phyloP scores from a whole-genome alignment of 1,284 basidiomycete species.

The Heterobasidion parviporum region DNA sequence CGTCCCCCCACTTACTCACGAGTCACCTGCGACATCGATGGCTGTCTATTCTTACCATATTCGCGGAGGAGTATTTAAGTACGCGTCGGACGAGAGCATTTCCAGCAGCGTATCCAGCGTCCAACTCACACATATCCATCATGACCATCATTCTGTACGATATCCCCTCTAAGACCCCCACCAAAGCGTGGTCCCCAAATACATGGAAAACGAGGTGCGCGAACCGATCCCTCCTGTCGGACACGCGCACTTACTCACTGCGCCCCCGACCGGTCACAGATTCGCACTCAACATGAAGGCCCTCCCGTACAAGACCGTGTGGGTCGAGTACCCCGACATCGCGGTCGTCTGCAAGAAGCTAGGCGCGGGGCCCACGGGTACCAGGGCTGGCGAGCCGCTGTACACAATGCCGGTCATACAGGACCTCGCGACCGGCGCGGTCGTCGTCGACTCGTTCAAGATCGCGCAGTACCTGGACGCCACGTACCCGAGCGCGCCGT shows the following conservation, averaged over 20 bases:
- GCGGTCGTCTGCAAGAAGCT: conserved; percentile 18
- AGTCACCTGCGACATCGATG: too few relatives aligned
- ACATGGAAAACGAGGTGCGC: conserved; percentile 18
- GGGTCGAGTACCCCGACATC: conserved; percentile 30
- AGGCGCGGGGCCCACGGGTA: conserved; percentile 17
- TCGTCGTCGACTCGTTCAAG: conserved; percentile 20
- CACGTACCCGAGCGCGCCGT: conserved; percentile 21
- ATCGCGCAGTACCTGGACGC: conserved; percentile 27
- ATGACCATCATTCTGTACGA: neutral
- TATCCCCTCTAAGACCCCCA: neutral
- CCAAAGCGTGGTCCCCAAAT: conserved; percentile 17
- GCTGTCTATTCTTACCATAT: too few relatives aligned
- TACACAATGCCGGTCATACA: conserved; percentile 19
- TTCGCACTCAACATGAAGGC: conserved; percentile 26
- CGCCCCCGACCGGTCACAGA: conserved; percentile 10
- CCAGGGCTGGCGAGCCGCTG: conserved; percentile 11
- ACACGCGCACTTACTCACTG: neutral
- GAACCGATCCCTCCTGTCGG: neutral
- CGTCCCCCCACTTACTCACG: too few relatives aligned
- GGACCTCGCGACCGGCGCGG: conserved; percentile 15
- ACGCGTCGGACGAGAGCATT: too few relatives aligned
- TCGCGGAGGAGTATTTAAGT: too few relatives aligned
- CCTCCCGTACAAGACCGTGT: conserved; percentile 24
- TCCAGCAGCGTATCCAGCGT: too few relatives aligned
- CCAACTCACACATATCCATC: neutral